Evolutionary conservation across 345 rosid species (phyloP).

Genomic region (Draba incana): DNA sequence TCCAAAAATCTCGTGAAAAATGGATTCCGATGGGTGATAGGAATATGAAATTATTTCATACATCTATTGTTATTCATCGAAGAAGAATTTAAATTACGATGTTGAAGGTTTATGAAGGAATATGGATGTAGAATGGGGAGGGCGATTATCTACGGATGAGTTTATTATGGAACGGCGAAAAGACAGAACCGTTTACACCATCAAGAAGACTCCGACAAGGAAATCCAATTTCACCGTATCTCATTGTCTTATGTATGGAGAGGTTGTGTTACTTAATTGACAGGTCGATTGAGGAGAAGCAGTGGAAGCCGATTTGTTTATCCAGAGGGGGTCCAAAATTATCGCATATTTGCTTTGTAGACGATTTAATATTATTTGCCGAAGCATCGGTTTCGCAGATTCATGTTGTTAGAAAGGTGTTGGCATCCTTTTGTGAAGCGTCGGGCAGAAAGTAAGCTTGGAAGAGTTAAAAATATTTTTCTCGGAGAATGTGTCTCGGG

Average conservation of each 20-base stretch:
- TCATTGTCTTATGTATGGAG: neutral
- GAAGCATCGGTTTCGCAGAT: neutral
- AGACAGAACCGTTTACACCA: neutral
- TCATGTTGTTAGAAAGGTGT: neutral
- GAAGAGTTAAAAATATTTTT: neutral
- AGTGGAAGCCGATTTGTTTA: neutral
- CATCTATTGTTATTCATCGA: neutral
- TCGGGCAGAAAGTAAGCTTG: neutral
- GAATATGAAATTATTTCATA: neutral
- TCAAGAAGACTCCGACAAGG: neutral
- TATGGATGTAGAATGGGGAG: neutral
- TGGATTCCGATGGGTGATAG: neutral
- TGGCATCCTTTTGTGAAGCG: neutral
- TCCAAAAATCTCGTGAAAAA: too few relatives aligned
- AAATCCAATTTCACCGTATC: too few relatives aligned
- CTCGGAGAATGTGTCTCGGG: neutral
- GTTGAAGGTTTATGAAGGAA: neutral
- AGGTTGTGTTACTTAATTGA: neutral
- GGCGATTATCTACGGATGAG: neutral
- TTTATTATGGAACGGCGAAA: neutral
- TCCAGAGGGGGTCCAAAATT: neutral
- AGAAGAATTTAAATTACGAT: neutral
- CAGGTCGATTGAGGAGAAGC: fast-evolving
- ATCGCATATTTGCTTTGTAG: neutral
- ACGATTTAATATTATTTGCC: neutral